Percentiles rank a stretch among this genome's conserved stretches.
Conservation (phyloP, 805 yeast genomes). For the Cyberlindnera euphorbiiphila region DNA sequence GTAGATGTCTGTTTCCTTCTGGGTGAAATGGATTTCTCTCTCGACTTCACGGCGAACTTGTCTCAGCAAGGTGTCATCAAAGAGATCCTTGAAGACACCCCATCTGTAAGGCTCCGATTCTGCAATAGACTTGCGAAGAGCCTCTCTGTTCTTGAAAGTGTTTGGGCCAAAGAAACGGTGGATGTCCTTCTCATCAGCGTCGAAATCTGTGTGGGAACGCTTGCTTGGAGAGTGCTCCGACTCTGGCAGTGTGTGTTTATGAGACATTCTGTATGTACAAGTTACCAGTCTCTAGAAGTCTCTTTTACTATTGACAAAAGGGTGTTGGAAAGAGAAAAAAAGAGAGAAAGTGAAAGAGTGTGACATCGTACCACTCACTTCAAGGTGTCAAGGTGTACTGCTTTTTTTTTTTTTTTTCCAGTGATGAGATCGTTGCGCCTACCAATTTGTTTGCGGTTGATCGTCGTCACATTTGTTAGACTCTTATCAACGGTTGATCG, state of each 20-base stretch:
- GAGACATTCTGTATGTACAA: background rate
- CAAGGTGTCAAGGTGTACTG: too few species aligned
- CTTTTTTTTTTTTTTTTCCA: too few species aligned
- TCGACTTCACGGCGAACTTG: slow-evolving; percentile 83
- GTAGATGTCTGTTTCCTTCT: slow-evolving; percentile 95
- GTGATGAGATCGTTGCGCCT: too few species aligned
- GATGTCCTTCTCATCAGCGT: slow-evolving; percentile 30
- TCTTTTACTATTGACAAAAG: too few species aligned
- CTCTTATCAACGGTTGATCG: too few species aligned
- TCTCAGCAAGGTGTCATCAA: slow-evolving; percentile 73
- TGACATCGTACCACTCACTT: too few species aligned
- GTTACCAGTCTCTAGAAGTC: background rate
- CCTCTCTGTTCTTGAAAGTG: slow-evolving; percentile 29
- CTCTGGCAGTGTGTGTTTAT: background rate
- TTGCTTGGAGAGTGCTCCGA: slow-evolving; percentile 2
- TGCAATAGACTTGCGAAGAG: slow-evolving; percentile 41
- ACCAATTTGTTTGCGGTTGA: too few species aligned
- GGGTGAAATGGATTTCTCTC: slow-evolving; percentile 80
- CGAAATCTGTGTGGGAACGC: slow-evolving; percentile 14
- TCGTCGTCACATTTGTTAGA: too few species aligned
- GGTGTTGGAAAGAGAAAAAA: background rate
- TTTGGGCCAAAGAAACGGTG: slow-evolving; percentile 41
- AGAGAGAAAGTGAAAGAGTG: too few species aligned
- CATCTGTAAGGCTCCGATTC: slow-evolving; percentile 79
- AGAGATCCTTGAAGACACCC: slow-evolving; percentile 75